phyloP scores from a whole-genome alignment of 2,329 filamentous ascomycete genomes.

The Colletotrichum agaves region DNA sequence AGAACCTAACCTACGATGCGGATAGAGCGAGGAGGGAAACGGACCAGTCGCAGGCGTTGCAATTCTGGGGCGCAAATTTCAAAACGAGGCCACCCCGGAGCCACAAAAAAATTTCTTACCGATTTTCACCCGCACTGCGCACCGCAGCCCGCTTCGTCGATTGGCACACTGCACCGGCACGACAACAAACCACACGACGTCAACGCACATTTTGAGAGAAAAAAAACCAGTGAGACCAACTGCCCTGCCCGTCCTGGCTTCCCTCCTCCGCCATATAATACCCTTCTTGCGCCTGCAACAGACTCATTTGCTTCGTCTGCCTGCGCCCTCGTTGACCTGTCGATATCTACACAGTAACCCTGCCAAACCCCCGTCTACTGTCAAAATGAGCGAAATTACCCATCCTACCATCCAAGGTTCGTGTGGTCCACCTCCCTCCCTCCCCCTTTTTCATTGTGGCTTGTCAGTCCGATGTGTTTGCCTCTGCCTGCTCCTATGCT shows the following conservation, averaged over 20 bases:
- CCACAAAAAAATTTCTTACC: slow-evolving; percentile 33
- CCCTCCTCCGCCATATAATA: slow-evolving; percentile 30
- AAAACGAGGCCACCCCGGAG: slow-evolving; percentile 37
- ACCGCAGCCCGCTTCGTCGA: background rate
- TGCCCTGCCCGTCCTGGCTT: slow-evolving; percentile 28
- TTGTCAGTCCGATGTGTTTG: background rate
- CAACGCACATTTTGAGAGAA: slow-evolving; percentile 15
- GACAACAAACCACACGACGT: slow-evolving; percentile 6
- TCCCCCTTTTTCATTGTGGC: background rate
- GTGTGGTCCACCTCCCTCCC: slow-evolving; percentile 42
- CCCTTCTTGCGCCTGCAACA: slow-evolving; percentile 15
- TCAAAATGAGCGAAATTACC: slow-evolving; percentile 64
- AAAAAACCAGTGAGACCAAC: slow-evolving; percentile 14
- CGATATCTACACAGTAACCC: slow-evolving; percentile 29
- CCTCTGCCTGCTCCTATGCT: background rate
- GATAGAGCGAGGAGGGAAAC: background rate
- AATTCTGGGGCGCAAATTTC: slow-evolving; percentile 24
- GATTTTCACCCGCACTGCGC: slow-evolving; percentile 4
- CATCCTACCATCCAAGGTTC: slow-evolving; percentile 69
- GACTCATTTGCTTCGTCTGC: slow-evolving; percentile 4
- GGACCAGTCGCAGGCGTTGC: slow-evolving; percentile 15
- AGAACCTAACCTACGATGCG: background rate
- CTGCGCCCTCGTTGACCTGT: slow-evolving; percentile 26
- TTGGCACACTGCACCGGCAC: slow-evolving; percentile 10
- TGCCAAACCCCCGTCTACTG: slow-evolving; percentile 28